phyloP scores from a whole-genome alignment of 495 filamentous ascomycete genomes.

The Hyaloscypha bicolor region DNA sequence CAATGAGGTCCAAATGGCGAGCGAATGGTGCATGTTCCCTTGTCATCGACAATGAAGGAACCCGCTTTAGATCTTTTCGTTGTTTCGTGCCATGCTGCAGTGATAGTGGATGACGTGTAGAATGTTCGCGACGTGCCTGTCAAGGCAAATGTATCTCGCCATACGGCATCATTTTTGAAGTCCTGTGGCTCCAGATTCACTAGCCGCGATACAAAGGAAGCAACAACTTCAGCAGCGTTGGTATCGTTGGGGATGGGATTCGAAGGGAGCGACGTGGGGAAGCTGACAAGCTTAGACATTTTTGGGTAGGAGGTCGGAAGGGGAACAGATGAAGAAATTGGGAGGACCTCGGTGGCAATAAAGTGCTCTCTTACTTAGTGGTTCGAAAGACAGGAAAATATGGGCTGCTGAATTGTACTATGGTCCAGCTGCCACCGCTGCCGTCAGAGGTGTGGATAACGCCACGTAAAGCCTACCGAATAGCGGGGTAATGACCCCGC shows the following conservation, averaged over 20 bases:
- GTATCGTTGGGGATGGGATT: neutral
- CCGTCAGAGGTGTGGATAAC: too few relatives aligned
- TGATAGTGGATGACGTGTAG: neutral
- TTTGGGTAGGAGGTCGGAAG: neutral
- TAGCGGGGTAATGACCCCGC: too few relatives aligned
- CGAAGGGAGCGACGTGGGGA: constrained; percentile 16
- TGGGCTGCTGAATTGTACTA: too few relatives aligned
- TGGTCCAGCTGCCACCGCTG: too few relatives aligned
- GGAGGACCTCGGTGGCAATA: too few relatives aligned
- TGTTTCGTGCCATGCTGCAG: constrained; percentile 13
- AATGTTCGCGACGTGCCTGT: constrained; percentile 22
- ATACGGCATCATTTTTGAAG: constrained; percentile 20
- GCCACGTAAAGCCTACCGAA: too few relatives aligned
- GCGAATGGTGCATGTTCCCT: neutral
- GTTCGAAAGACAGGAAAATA: too few relatives aligned
- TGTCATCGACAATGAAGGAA: constrained; percentile 9
- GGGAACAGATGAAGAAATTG: neutral
- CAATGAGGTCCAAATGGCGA: neutral
- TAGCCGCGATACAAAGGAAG: neutral
- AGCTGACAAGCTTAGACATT: constrained; percentile 11
- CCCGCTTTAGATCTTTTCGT: neutral
- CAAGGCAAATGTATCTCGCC: constrained; percentile 23
- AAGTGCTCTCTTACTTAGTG: too few relatives aligned
- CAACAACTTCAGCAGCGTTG: constrained; percentile 11
- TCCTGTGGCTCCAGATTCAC: neutral